phyloP scores from a whole-genome alignment of 345 rosid genomes.

The Gossypium raimondii region DNA sequence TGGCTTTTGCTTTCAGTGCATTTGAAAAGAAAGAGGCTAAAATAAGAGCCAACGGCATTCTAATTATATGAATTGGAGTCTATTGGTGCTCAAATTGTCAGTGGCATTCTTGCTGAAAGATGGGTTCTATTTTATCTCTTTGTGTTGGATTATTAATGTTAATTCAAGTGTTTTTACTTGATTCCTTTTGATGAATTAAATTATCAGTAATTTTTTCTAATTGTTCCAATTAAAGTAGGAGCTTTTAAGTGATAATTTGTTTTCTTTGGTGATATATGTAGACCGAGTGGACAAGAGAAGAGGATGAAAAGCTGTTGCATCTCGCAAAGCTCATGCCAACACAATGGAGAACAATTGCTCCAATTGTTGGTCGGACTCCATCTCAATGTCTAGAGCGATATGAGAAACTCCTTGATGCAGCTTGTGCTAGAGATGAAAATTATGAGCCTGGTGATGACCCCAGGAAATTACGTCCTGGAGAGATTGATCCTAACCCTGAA shows the following conservation, averaged over 20 bases:
- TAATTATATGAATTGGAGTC: neutral
- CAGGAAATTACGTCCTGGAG: conserved; percentile 67
- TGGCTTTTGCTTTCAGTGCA: neutral
- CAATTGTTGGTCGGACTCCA: conserved; percentile 97
- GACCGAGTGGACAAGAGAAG: conserved; percentile 99
- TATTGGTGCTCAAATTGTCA: neutral
- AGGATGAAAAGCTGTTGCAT: conserved; percentile 97
- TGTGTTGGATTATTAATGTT: neutral
- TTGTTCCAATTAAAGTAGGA: neutral
- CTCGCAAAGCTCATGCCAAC: conserved; percentile 98
- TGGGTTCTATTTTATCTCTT: too few relatives aligned
- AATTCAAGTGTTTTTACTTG: neutral
- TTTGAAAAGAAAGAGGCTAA: neutral
- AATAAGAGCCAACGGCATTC: too few relatives aligned
- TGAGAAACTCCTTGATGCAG: conserved; percentile 96
- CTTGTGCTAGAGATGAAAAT: conserved; percentile 92
- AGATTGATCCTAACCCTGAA: conserved; percentile 27
- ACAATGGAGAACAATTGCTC: conserved; percentile 99
- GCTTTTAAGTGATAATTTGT: too few relatives aligned
- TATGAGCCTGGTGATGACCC: conserved; percentile 97
- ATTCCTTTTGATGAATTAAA: neutral
- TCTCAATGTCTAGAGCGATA: conserved; percentile 97
- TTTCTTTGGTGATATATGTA: conserved; percentile 21
- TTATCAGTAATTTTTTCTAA: neutral
- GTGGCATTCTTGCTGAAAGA: neutral